Evolutionary conservation across 1,139 yeast species (phyloP).

Genomic region (Geotrichum cucujoidarum): DNA sequence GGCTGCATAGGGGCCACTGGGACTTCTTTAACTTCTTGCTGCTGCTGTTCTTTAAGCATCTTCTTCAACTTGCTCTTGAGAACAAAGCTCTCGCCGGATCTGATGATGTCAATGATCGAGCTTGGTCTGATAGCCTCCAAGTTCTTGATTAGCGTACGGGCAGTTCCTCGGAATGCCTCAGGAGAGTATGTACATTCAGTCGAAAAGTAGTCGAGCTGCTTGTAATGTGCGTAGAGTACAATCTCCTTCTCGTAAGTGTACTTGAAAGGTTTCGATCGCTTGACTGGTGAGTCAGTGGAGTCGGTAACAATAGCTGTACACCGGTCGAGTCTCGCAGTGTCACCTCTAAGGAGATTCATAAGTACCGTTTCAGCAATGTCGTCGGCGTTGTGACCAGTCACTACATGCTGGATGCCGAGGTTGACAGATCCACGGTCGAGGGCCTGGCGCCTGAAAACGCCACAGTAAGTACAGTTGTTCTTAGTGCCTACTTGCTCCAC

Average conservation of each 20-base stretch:
- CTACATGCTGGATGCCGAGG: constrained; percentile 80
- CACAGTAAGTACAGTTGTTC: constrained; percentile 96
- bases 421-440: constrained; percentile 94
- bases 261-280: constrained; percentile 92
- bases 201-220: constrained; percentile 88
- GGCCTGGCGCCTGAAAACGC: constrained; percentile 94
- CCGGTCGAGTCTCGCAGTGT: constrained; percentile 82
- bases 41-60: constrained; percentile 28
- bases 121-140: constrained; percentile 88
- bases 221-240: constrained; percentile 94
- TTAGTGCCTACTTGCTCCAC: constrained; percentile 93
- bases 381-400: constrained; percentile 98
- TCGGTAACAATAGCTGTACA: constrained; percentile 87
- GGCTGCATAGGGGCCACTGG: background rate
- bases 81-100: constrained; percentile 84
- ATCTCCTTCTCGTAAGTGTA: constrained; percentile 96
- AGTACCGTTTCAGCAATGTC: constrained; percentile 98
- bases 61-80: constrained; percentile 23
- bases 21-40: constrained; percentile 16
- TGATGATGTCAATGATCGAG: constrained; percentile 88
- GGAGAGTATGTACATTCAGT: constrained; percentile 98
- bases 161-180: constrained; percentile 97
- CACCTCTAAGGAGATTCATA: constrained; percentile 95
- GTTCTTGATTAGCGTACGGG: constrained; percentile 84
- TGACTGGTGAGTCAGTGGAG: constrained; percentile 50